Percentiles rank a stretch among this genome's conserved stretches.
Conservation (phyloP, 1,284 basidiomycete genomes). For the Exobasidium rhododendri region DNA sequence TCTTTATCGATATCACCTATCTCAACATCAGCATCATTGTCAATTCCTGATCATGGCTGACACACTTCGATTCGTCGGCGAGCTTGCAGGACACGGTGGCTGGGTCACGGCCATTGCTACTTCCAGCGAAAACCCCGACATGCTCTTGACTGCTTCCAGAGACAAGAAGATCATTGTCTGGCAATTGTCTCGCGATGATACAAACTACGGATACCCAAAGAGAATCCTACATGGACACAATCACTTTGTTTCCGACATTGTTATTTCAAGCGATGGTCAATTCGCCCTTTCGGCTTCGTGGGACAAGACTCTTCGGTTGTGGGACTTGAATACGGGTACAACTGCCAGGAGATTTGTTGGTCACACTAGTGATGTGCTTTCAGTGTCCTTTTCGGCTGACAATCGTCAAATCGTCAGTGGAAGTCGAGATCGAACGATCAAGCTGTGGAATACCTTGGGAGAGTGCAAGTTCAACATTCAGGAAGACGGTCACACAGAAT, state of each 20-base stretch:
- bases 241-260: slow-evolving; percentile 99
- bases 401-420: slow-evolving; percentile 89
- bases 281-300: slow-evolving; percentile 98
- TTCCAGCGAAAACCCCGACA: slow-evolving; percentile 91
- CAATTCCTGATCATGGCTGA: slow-evolving; percentile 15
- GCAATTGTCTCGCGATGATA: slow-evolving; percentile 93
- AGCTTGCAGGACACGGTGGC: slow-evolving; percentile 77
- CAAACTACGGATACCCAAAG: slow-evolving; percentile 62
- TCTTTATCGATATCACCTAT: neutral
- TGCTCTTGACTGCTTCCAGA: slow-evolving; percentile 92
- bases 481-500: slow-evolving; percentile 75
- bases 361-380: slow-evolving; percentile 95
- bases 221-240: slow-evolving; percentile 98
- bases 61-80: slow-evolving; percentile 16
- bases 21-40: neutral
- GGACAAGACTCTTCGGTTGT: slow-evolving; percentile 99
- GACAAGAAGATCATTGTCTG: slow-evolving; percentile 99
- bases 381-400: slow-evolving; percentile 57
- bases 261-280: slow-evolving; percentile 84
- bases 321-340: slow-evolving; percentile 63
- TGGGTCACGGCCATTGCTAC: slow-evolving; percentile 91
- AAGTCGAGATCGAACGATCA: slow-evolving; percentile 91
- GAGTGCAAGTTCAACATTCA: slow-evolving; percentile 99
- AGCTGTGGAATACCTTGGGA: slow-evolving; percentile 99
- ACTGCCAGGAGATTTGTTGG: slow-evolving; percentile 77